phyloP scores from a whole-genome alignment of 2,329 filamentous ascomycete species.

The Aspergillus sp. region DNA sequence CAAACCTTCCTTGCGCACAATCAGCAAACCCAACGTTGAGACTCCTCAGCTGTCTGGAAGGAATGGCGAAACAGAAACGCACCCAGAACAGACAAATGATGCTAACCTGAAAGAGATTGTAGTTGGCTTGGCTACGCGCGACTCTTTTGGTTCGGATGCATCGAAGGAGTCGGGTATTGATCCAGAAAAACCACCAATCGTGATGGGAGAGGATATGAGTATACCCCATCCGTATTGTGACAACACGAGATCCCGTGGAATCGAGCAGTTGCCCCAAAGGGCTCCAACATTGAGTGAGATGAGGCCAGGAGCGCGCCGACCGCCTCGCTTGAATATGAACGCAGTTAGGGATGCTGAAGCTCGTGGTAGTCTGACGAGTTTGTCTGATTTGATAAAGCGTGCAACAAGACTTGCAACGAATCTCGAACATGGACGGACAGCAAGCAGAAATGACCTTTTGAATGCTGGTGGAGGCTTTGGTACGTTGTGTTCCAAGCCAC shows the following conservation, averaged over 20 bases:
- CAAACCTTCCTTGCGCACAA: slow-evolving; percentile 43
- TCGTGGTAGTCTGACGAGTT: slow-evolving; percentile 84
- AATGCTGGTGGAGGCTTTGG: slow-evolving; percentile 32
- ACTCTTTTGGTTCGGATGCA: slow-evolving; percentile 23
- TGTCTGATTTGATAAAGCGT: slow-evolving; percentile 85
- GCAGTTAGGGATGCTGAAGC: slow-evolving; percentile 78
- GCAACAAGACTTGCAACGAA: slow-evolving; percentile 85
- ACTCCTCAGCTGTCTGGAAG: slow-evolving; percentile 17
- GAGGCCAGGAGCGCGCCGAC: slow-evolving; percentile 45
- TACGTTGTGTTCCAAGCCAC: slow-evolving; percentile 16
- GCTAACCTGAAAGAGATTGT: slow-evolving; percentile 17
- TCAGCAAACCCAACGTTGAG: slow-evolving; percentile 32
- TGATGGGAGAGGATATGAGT: slow-evolving; percentile 17
- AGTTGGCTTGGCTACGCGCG: slow-evolving; percentile 11
- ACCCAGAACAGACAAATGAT: not conserved
- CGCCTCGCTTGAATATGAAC: slow-evolving; percentile 77
- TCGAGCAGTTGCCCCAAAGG: slow-evolving; percentile 25
- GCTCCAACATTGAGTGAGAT: slow-evolving; percentile 42
- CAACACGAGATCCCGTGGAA: slow-evolving; percentile 22
- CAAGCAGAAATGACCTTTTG: slow-evolving; percentile 56
- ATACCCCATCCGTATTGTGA: slow-evolving; percentile 12
- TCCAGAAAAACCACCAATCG: slow-evolving; percentile 35
- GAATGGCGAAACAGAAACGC: slow-evolving; percentile 9
- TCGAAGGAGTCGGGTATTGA: slow-evolving; percentile 28
- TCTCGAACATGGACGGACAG: slow-evolving; percentile 76